Percentiles rank a stretch among this genome's conserved stretches.
Conservation (phyloP, 1,284 basidiomycete genomes). For the Ustilago crameri region DNA sequence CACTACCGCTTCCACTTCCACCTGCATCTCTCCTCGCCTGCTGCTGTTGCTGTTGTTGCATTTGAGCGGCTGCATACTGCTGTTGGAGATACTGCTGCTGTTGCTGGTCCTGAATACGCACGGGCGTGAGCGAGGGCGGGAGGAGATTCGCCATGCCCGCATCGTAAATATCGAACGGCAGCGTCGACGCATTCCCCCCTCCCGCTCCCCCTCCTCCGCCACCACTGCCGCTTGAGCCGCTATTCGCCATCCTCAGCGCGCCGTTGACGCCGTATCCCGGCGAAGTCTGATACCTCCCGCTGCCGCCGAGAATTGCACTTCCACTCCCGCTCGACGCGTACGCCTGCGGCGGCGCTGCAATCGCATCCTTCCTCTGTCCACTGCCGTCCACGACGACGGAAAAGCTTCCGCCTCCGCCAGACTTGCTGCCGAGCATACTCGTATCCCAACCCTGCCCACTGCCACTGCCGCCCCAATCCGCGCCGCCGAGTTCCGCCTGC, state of each 20-base stretch:
- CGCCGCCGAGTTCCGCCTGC: constrained; percentile 47
- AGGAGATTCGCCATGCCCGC: constrained; percentile 53
- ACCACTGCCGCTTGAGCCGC: constrained; percentile 9
- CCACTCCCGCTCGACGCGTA: constrained; percentile 19
- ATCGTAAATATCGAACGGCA: constrained; percentile 59
- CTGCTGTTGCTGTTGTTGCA: constrained; percentile 14
- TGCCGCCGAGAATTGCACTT: constrained; percentile 2
- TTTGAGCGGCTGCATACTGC: constrained; percentile 10
- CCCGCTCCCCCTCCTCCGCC: no score
- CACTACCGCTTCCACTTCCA: constrained; percentile 3
- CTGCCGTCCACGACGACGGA: constrained; percentile 30
- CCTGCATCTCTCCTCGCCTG: constrained; percentile 11
- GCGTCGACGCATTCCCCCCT: constrained; percentile 15
- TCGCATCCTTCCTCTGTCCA: constrained; percentile 12
- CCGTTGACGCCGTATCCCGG: constrained; percentile 27
- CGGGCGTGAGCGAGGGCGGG: constrained; percentile 38
- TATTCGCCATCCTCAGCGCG: constrained; percentile 7
- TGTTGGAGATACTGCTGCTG: constrained; percentile 29
- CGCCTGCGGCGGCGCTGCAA: constrained; percentile 43
- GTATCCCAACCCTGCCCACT: constrained; percentile 20
- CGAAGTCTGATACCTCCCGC: constrained; percentile 24
- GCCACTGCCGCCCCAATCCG: constrained; percentile 16
- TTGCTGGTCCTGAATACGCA: constrained; percentile 40
- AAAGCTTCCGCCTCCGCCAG: constrained; percentile 20
- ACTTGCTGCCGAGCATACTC: constrained; percentile 7